Conservation (phyloP, 1,284 basidiomycete species). For the Irpex sp. region DNA sequence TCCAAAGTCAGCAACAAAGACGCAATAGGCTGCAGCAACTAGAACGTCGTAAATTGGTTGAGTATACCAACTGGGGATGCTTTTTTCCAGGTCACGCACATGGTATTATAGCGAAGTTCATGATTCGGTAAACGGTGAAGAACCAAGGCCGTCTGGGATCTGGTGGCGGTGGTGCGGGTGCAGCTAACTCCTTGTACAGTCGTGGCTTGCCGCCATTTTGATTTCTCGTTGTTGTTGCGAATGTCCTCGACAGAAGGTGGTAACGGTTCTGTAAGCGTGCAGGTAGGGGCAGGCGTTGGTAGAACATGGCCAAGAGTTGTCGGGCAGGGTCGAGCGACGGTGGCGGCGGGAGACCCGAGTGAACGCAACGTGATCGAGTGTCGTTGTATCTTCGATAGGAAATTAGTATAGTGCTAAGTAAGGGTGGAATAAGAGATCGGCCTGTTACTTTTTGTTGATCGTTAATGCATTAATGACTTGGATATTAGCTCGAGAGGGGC, state of each 20-base stretch:
- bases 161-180: conserved; percentile 1
- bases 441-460: too few species aligned
- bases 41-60: neutral
- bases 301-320: neutral
- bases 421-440: too few species aligned
- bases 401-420: too few species aligned
- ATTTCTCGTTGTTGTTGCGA: neutral
- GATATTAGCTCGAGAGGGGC: too few species aligned
- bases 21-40: conserved; percentile 52
- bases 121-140: conserved; percentile 19
- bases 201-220: neutral
- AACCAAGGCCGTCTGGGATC: conserved; percentile 24
- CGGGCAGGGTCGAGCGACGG: neutral
- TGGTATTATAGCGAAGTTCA: conserved; percentile 26
- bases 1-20: conserved; percentile 67
- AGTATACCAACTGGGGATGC: neutral
- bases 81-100: conserved; percentile 12
- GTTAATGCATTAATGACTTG: too few species aligned
- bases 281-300: neutral
- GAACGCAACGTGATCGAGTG: neutral
- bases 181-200: neutral
- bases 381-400: too few species aligned
- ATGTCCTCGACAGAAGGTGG: neutral
- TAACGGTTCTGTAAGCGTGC: neutral
- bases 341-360: neutral